phyloP scores from a whole-genome alignment of 805 yeast genomes.

The Yarrowia sp. region DNA sequence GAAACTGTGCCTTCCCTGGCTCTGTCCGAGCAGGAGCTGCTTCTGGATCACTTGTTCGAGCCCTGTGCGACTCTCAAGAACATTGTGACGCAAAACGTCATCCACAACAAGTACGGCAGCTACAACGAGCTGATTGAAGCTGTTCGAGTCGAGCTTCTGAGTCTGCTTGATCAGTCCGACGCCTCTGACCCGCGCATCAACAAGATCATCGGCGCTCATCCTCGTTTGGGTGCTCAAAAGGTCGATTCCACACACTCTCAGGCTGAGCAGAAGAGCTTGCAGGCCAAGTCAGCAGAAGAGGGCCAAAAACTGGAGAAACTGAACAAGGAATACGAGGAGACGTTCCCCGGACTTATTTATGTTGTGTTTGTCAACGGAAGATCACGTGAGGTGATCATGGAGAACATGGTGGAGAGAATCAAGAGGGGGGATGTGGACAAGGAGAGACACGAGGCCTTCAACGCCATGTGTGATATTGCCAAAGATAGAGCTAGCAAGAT shows the following conservation, averaged over 20 bases:
- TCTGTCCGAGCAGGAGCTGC: slow-evolving; percentile 4
- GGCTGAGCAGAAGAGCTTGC: slow-evolving; percentile 72
- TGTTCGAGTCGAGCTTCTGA: slow-evolving; percentile 51
- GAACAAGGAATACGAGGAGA: slow-evolving; percentile 67
- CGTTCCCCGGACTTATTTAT: slow-evolving; percentile 75
- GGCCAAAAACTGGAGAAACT: slow-evolving; percentile 58
- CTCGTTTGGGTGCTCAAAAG: slow-evolving; percentile 74
- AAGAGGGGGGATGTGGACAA: slow-evolving; percentile 57
- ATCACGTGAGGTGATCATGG: slow-evolving; percentile 67
- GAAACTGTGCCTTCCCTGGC: not conserved
- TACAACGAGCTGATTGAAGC: slow-evolving; percentile 56
- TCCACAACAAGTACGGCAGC: slow-evolving; percentile 32
- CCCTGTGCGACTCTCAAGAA: slow-evolving; percentile 58
- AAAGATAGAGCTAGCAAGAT: slow-evolving; percentile 64
- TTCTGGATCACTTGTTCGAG: slow-evolving; percentile 65
- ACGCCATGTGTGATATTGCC: slow-evolving; percentile 93
- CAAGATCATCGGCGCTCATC: slow-evolving; percentile 85
- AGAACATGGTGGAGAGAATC: slow-evolving; percentile 66
- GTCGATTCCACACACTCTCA: slow-evolving; percentile 64
- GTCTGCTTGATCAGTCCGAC: slow-evolving; percentile 45
- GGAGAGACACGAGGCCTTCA: slow-evolving; percentile 73
- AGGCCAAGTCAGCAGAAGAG: slow-evolving; percentile 58
- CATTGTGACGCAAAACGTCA: slow-evolving; percentile 44
- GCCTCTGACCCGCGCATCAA: slow-evolving; percentile 45
- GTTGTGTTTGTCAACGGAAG: slow-evolving; percentile 92